These are phyloP conservation scores for Sanguinoderma infundibulare DNA, from an alignment of 1,284 basidiomycete species.

Conservation along the genomic window DNA sequence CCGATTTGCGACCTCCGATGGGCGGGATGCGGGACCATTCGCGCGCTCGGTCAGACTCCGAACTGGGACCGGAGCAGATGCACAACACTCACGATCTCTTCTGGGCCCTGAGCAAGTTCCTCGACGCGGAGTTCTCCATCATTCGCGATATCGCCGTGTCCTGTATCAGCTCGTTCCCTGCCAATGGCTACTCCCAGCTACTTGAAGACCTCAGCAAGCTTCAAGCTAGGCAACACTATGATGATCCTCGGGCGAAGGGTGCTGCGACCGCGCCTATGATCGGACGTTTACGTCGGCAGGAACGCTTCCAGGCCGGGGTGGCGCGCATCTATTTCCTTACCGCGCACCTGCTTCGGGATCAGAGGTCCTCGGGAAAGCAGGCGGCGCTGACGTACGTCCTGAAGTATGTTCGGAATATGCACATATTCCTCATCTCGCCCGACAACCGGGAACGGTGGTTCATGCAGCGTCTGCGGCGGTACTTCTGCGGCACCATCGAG, in stretches of 20 bases:
- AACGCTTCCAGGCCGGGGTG: slow-evolving; percentile 87
- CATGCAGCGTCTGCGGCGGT: slow-evolving; percentile 83
- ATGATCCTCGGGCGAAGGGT: slow-evolving; percentile 68
- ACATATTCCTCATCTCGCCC: slow-evolving; percentile 73
- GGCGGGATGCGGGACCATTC: slow-evolving; percentile 70
- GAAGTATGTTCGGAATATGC: slow-evolving; percentile 86
- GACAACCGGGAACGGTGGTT: slow-evolving; percentile 82
- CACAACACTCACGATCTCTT: slow-evolving; percentile 84
- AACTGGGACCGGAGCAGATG: slow-evolving; percentile 75
- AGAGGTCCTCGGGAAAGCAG: slow-evolving; percentile 72
- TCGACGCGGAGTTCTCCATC: slow-evolving; percentile 83
- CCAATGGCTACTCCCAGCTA: slow-evolving; percentile 77
- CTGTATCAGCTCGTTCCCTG: slow-evolving; percentile 87
- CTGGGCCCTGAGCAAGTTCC: slow-evolving; percentile 83
- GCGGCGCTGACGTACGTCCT: slow-evolving; percentile 81
- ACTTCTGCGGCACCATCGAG: slow-evolving; percentile 90
- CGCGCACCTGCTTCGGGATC: slow-evolving; percentile 76
- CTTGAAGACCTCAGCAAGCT: slow-evolving; percentile 85
- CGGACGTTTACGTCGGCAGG: slow-evolving; percentile 73
- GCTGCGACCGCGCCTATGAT: slow-evolving; percentile 40
- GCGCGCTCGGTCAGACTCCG: slow-evolving; percentile 73
- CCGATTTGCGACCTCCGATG: slow-evolving; percentile 61
- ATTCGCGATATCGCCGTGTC: slow-evolving; percentile 89
- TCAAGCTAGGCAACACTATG: slow-evolving; percentile 82
- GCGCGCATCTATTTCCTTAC: slow-evolving; percentile 90